Percentiles rank a stretch among this genome's conserved stretches.
phyloP scores from a whole-genome alignment of 192 early-diverging fungal genomes.

The Coemansia brasiliensis region DNA sequence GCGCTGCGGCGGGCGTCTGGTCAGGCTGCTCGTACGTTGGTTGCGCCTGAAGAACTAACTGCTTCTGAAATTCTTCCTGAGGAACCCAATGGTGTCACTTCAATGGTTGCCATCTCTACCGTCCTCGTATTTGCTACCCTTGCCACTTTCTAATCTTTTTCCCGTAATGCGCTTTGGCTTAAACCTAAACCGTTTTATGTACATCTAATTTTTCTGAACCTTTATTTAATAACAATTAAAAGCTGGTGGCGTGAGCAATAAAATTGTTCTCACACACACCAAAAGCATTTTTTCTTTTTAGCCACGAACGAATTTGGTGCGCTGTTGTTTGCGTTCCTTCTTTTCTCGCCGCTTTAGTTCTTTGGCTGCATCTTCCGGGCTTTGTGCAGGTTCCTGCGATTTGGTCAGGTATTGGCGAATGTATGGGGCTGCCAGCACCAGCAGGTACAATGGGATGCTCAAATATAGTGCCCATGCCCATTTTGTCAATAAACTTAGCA shows the following conservation, averaged over 20 bases:
- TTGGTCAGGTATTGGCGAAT: conserved; percentile 25
- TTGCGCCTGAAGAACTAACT: conserved; percentile 25
- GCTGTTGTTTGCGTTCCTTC: conserved; percentile 54
- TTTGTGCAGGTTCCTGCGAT: not conserved
- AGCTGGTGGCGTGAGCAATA: too few species aligned
- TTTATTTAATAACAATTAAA: not conserved
- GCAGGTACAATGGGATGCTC: conserved; percentile 40
- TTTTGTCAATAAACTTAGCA: conserved; percentile 33
- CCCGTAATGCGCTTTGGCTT: too few species aligned
- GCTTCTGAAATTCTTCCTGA: conserved; percentile 22
- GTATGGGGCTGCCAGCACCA: conserved; percentile 31
- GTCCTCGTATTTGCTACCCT: conserved; percentile 53
- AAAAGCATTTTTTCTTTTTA: not conserved
- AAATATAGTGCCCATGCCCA: conserved; percentile 51
- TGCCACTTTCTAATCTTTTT: conserved; percentile 31
- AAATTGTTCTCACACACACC: not conserved
- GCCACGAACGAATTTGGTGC: conserved; percentile 32
- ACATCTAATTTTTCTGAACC: not conserved
- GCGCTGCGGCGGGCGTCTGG: conserved; percentile 33
- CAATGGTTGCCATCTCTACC: conserved; percentile 50
- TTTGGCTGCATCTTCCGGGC: conserved; percentile 20
- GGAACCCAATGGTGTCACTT: conserved; percentile 33
- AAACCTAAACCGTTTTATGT: too few species aligned
- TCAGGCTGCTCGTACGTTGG: conserved; percentile 9
- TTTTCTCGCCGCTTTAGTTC: conserved; percentile 47